Conservation (phyloP, 1,284 basidiomycete species). For the Ustilago trichophora region DNA sequence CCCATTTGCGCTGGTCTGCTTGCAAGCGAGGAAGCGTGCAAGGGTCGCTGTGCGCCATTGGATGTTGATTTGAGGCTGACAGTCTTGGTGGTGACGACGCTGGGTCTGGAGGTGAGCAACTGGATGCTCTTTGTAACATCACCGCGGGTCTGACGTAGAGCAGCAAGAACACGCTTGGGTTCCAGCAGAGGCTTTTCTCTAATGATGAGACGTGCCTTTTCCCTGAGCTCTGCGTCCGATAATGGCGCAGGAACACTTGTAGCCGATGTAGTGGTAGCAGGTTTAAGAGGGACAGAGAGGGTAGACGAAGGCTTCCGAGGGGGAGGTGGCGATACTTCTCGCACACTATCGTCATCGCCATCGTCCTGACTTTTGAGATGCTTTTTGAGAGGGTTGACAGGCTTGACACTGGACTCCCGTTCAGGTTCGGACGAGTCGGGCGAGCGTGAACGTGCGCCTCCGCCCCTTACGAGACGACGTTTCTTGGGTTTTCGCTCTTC, state of each 20-base stretch:
- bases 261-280: constrained; percentile 1
- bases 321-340: constrained; percentile 11
- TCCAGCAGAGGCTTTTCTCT: constrained; percentile 16
- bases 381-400: neutral
- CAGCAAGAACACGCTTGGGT: constrained; percentile 17
- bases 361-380: neutral
- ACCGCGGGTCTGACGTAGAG: constrained; percentile 32
- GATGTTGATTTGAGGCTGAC: constrained; percentile 24
- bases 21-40: neutral
- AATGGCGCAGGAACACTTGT: constrained; percentile 4
- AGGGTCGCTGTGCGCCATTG: constrained; percentile 11
- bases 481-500: constrained; percentile 39
- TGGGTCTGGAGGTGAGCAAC: constrained; percentile 15
- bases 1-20: constrained; percentile 9
- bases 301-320: constrained; percentile 4
- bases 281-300: neutral
- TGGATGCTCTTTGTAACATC: constrained; percentile 12
- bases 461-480: constrained; percentile 35
- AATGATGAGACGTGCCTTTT: constrained; percentile 29
- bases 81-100: constrained; percentile 32
- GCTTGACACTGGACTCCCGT: too few species aligned
- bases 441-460: constrained; percentile 10
- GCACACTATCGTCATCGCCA: constrained; percentile 8
- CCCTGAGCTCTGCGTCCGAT: constrained; percentile 16
- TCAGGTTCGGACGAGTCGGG: constrained; percentile 11